Percentiles rank a stretch among this genome's conserved stretches.
Evolutionary conservation across 768 basidiomycete genomes (phyloP).

Genomic region (Mycena amicta): DNA sequence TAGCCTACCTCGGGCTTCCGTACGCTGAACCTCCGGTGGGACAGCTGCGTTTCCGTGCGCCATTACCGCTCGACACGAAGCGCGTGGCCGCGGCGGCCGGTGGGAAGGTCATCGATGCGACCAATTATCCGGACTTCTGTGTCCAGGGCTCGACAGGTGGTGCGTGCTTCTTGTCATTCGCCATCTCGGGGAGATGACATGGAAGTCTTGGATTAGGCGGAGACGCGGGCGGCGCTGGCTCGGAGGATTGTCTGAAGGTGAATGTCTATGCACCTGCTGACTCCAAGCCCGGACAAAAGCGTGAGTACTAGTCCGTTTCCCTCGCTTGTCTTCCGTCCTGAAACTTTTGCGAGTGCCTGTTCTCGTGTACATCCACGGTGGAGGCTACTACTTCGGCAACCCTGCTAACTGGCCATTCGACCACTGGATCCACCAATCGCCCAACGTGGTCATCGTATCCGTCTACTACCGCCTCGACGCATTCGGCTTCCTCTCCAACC

Average conservation of each 20-base stretch:
- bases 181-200: background rate
- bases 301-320: slow-evolving; percentile 34
- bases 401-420: slow-evolving; percentile 69
- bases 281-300: slow-evolving; percentile 46
- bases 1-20: slow-evolving; percentile 60
- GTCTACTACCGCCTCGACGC: slow-evolving; percentile 67
- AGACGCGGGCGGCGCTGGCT: slow-evolving; percentile 64
- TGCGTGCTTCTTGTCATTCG: slow-evolving; percentile 23
- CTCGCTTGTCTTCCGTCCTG: background rate
- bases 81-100: slow-evolving; percentile 39
- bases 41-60: slow-evolving; percentile 52
- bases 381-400: slow-evolving; percentile 64
- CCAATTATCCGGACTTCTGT: slow-evolving; percentile 58
- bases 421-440: slow-evolving; percentile 63
- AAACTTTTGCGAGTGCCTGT: slow-evolving; percentile 46
- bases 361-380: slow-evolving; percentile 53
- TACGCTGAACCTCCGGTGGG: slow-evolving; percentile 63
- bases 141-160: slow-evolving; percentile 58
- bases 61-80: slow-evolving; percentile 52
- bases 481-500: slow-evolving; percentile 62
- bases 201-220: slow-evolving; percentile 35
- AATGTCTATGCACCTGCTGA: slow-evolving; percentile 62
- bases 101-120: slow-evolving; percentile 51
- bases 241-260: slow-evolving; percentile 69
- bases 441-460: slow-evolving; percentile 64